These are phyloP conservation scores for Fusarium chuoi DNA, from an alignment of 2,329 filamentous ascomycete species.

Conservation along the genomic window DNA sequence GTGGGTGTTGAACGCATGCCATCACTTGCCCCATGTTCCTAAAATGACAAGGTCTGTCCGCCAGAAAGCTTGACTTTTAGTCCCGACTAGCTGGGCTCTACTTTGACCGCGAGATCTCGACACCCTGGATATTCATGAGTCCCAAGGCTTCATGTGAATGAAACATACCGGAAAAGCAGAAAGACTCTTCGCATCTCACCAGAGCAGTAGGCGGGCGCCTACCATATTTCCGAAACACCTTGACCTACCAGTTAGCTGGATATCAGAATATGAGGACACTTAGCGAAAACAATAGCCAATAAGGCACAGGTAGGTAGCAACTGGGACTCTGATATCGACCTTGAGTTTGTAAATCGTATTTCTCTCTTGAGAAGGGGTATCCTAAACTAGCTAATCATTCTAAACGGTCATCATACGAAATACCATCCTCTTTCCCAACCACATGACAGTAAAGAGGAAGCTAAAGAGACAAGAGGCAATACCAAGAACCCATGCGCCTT, in stretches of 20 bases:
- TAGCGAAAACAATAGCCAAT: too few species aligned
- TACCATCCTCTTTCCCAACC: slow-evolving; percentile 29
- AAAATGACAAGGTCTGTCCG: too few species aligned
- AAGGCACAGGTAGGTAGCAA: too few species aligned
- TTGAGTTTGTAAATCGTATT: too few species aligned
- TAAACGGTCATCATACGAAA: not conserved
- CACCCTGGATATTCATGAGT: not conserved
- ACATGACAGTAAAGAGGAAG: slow-evolving; percentile 26
- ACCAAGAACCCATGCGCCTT: slow-evolving; percentile 35
- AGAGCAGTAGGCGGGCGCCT: too few species aligned
- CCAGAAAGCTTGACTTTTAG: not conserved
- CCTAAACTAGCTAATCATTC: not conserved
- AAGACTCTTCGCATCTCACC: not conserved
- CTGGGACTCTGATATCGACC: not conserved
- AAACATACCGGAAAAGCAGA: not conserved
- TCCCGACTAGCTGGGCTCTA: not conserved
- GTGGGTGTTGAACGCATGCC: not conserved
- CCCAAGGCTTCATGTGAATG: not conserved
- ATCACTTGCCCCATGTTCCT: not conserved
- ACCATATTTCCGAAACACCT: too few species aligned
- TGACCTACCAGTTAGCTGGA: not conserved
- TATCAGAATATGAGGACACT: too few species aligned
- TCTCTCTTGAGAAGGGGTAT: not conserved
- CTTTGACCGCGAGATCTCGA: not conserved
- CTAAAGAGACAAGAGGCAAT: slow-evolving; percentile 30